A percentile compares a stretch with the other conserved stretches of the same genome.
Evolutionary conservation across 2,329 filamentous ascomycete genomes (phyloP).

Genomic region (Neonectria ditissima): DNA sequence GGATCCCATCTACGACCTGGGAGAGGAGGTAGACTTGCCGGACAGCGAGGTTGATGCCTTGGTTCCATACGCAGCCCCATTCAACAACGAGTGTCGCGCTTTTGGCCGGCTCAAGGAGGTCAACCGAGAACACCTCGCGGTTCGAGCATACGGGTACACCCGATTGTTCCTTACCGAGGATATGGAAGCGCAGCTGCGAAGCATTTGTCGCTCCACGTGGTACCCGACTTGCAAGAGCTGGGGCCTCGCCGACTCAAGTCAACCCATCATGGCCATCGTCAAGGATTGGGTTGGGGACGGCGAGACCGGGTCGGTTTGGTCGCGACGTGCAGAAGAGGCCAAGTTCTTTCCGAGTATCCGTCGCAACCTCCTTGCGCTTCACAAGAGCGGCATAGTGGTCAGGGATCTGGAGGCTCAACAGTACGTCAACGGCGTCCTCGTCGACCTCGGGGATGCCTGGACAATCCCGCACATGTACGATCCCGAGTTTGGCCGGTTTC

Average conservation of each 20-base stretch:
- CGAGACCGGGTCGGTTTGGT: not conserved
- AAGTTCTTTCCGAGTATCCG: not conserved
- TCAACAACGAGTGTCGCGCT: not conserved
- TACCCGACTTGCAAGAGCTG: not conserved
- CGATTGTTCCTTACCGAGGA: not conserved
- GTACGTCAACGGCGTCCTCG: not conserved
- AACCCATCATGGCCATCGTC: not conserved
- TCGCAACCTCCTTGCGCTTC: not conserved
- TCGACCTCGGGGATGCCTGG: not conserved
- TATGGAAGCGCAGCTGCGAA: not conserved
- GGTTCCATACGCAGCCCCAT: not conserved
- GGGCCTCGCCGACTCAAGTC: too few relatives aligned
- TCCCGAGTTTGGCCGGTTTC: not conserved
- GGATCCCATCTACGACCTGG: not conserved
- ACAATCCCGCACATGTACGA: not conserved
- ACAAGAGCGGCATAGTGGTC: not conserved
- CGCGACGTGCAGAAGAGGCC: not conserved
- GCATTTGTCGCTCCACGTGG: not conserved
- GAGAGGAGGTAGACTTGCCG: not conserved
- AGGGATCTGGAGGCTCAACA: not conserved
- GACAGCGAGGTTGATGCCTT: not conserved
- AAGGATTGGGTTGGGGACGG: not conserved
- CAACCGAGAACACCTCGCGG: not conserved
- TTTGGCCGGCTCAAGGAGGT: not conserved
- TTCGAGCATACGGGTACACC: not conserved